Percentiles rank a stretch among this genome's conserved stretches.
phyloP scores from a whole-genome alignment of 148 eudicot genomes.

The Heliamphora exappendiculata region DNA sequence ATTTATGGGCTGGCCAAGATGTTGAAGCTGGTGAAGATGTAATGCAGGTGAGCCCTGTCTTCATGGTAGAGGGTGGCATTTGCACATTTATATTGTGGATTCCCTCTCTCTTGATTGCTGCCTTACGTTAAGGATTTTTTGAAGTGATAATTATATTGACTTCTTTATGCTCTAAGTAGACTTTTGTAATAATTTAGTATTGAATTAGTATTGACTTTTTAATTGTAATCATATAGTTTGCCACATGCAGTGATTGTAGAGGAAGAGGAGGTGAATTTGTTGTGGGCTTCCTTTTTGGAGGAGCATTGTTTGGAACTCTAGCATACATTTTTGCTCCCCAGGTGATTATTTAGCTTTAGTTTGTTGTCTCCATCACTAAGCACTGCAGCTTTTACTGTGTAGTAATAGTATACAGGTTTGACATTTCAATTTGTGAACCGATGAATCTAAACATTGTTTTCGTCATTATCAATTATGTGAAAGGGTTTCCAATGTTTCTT shows the following conservation, averaged over 20 bases:
- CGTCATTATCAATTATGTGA: not conserved
- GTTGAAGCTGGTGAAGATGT: not conserved
- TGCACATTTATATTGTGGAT: not conserved
- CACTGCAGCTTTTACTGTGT: not conserved
- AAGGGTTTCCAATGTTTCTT: not conserved
- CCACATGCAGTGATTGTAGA: constrained; percentile 36
- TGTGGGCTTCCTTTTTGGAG: constrained; percentile 77
- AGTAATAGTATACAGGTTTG: not conserved
- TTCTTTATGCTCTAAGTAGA: not conserved
- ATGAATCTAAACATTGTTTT: not conserved
- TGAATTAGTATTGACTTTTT: not conserved
- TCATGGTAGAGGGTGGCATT: constrained; percentile 1
- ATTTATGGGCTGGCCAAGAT: not conserved
- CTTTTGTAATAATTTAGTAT: too few species aligned
- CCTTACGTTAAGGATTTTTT: not conserved
- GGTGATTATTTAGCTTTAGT: constrained; percentile 29
- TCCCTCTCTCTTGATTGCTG: not conserved
- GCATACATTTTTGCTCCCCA: constrained; percentile 84
- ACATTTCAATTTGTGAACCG: not conserved
- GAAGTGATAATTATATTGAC: not conserved
- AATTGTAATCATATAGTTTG: constrained; percentile 5
- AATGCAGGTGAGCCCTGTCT: not conserved
- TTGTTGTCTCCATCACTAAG: not conserved
- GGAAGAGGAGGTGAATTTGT: constrained; percentile 66
- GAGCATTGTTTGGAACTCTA: constrained; percentile 76